Percentiles rank a stretch among this genome's conserved stretches.
Conservation (phyloP, 2,329 filamentous ascomycete genomes). For the Xylaria sp. region DNA sequence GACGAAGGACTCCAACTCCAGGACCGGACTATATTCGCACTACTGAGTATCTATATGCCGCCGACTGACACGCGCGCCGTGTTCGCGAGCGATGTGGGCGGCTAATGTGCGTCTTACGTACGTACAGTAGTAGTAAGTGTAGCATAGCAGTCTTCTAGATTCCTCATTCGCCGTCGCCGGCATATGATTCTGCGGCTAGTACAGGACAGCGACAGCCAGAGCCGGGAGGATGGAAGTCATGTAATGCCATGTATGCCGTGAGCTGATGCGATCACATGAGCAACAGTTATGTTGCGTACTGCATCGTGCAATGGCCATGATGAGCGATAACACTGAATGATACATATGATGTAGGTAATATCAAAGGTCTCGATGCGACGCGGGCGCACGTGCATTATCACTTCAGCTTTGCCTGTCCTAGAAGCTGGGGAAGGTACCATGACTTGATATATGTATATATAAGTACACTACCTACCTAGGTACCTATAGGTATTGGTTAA, state of each 20-base stretch:
- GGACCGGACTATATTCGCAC: background rate
- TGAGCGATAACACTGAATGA: too few species aligned
- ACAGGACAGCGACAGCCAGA: background rate
- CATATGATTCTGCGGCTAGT: background rate
- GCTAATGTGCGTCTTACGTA: background rate
- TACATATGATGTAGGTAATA: too few species aligned
- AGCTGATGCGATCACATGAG: constrained; percentile 14
- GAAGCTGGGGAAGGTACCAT: constrained; percentile 29
- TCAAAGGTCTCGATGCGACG: constrained; percentile 24
- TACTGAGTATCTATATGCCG: background rate
- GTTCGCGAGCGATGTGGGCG: constrained; percentile 12
- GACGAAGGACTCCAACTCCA: constrained; percentile 15
- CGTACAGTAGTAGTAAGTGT: too few species aligned
- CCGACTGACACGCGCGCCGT: background rate
- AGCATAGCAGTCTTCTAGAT: background rate
- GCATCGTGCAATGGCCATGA: background rate
- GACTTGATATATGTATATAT: background rate
- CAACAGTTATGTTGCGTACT: background rate
- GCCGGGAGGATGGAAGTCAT: background rate
- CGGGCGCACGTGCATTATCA: constrained; percentile 32
- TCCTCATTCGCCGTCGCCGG: background rate
- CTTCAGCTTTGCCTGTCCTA: constrained; percentile 29
- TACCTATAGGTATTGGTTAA: background rate
- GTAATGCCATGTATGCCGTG: background rate
- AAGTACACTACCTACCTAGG: too few species aligned